Evolutionary conservation across 2,329 filamentous ascomycete genomes (phyloP).

Genomic region (Epichloe festucae): DNA sequence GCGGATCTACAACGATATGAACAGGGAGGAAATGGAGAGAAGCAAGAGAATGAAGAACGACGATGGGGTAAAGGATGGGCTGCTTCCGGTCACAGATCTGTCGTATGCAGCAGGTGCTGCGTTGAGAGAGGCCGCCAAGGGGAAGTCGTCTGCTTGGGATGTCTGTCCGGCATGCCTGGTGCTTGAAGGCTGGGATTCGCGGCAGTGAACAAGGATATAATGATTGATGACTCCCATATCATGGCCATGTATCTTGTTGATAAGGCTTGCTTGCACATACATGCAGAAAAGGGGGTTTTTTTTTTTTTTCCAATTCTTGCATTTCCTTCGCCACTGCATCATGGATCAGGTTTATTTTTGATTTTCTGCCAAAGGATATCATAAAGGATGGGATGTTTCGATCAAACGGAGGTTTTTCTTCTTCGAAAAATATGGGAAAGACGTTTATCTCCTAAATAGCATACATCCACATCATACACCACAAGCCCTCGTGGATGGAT

Average conservation of each 20-base stretch:
- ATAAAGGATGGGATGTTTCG: too few relatives aligned
- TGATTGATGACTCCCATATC: background rate
- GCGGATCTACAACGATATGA: background rate
- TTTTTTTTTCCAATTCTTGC: background rate
- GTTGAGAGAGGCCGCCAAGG: slow-evolving; percentile 51
- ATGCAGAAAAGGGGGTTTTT: too few relatives aligned
- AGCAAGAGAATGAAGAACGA: slow-evolving; percentile 1
- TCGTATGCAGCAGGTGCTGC: slow-evolving; percentile 56
- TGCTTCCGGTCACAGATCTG: slow-evolving; percentile 32
- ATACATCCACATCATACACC: too few relatives aligned
- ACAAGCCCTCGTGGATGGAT: too few relatives aligned
- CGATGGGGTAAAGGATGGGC: slow-evolving; percentile 20
- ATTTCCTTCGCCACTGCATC: background rate
- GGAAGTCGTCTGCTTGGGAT: slow-evolving; percentile 54
- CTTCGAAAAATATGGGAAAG: too few relatives aligned
- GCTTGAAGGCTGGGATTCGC: slow-evolving; percentile 13
- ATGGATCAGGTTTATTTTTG: too few relatives aligned
- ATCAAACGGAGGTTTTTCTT: too few relatives aligned
- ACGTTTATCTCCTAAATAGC: too few relatives aligned
- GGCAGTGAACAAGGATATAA: background rate
- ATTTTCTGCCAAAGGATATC: too few relatives aligned
- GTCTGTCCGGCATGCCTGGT: slow-evolving; percentile 34
- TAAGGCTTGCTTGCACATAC: background rate
- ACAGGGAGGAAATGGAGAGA: background rate
- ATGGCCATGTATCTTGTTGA: background rate